Percentiles rank a stretch among this genome's conserved stretches.
phyloP scores from a whole-genome alignment of 2,329 filamentous ascomycete species.

The Fusarium tupiense region DNA sequence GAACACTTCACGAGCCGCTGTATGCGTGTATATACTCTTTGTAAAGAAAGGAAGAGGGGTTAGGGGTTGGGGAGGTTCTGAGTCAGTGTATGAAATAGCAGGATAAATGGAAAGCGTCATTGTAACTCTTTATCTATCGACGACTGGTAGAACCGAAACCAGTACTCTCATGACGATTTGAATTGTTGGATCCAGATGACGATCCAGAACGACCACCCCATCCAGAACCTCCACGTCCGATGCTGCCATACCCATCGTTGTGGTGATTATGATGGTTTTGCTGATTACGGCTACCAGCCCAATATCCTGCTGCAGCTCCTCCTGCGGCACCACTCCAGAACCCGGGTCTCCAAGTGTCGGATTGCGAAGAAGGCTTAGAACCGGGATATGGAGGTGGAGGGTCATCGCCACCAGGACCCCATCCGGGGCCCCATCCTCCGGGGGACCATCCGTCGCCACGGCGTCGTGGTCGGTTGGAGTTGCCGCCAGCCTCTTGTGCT shows the following conservation, averaged over 20 bases:
- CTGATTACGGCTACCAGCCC: slow-evolving; percentile 62
- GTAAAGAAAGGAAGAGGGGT: slow-evolving; percentile 27
- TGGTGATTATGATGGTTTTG: slow-evolving; percentile 39
- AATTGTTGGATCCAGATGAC: slow-evolving; percentile 51
- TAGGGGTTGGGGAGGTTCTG: slow-evolving; percentile 13
- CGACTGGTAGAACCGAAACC: slow-evolving; percentile 77
- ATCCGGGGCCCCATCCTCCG: slow-evolving; percentile 51
- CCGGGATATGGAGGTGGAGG: slow-evolving; percentile 61
- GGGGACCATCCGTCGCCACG: slow-evolving; percentile 45
- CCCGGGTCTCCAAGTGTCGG: slow-evolving; percentile 72
- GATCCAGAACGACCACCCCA: slow-evolving; percentile 44
- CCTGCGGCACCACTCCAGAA: slow-evolving; percentile 78
- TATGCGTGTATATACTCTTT: slow-evolving; percentile 42
- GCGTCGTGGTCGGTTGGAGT: slow-evolving; percentile 22
- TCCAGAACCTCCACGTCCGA: slow-evolving; percentile 48
- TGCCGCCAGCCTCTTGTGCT: slow-evolving; percentile 12
- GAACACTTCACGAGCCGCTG: slow-evolving; percentile 13
- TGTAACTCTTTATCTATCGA: slow-evolving; percentile 50
- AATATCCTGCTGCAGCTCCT: slow-evolving; percentile 75
- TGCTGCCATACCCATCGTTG: slow-evolving; percentile 48
- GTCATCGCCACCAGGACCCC: slow-evolving; percentile 57
- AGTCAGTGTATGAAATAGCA: slow-evolving; percentile 35
- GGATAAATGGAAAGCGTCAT: slow-evolving; percentile 43
- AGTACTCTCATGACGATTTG: slow-evolving; percentile 71
- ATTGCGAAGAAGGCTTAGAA: slow-evolving; percentile 48